Conservation (phyloP, 768 basidiomycete genomes). For the Omphalotus guepiniiformis region DNA sequence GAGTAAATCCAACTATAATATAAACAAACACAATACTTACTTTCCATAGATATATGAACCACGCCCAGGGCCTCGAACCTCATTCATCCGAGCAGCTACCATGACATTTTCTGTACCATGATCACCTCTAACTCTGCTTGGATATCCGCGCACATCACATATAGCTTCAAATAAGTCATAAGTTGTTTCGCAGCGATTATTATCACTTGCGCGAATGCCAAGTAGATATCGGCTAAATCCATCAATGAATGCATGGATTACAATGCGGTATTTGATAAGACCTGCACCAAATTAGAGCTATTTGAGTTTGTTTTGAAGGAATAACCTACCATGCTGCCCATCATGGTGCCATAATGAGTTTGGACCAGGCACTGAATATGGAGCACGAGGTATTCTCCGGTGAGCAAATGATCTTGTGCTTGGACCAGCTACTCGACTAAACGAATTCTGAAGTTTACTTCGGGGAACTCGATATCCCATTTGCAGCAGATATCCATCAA, state of each 20-base stretch:
- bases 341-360: slow-evolving; percentile 20
- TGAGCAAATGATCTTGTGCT: not conserved
- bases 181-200: not conserved
- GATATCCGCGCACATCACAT: not conserved
- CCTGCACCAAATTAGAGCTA: too few species aligned
- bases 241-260: not conserved
- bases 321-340: slow-evolving; percentile 27
- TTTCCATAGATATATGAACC: not conserved
- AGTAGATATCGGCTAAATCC: not conserved
- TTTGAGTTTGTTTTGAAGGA: too few species aligned
- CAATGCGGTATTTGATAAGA: not conserved
- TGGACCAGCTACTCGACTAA: not conserved
- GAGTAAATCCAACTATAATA: not conserved
- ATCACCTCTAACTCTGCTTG: not conserved
- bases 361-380: not conserved
- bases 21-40: not conserved
- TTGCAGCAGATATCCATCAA: not conserved
- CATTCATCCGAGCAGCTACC: not conserved
- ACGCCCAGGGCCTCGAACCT: not conserved
- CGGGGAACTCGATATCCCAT: not conserved
- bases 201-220: not conserved
- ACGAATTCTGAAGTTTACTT: not conserved
- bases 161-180: not conserved
- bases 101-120: not conserved
- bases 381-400: not conserved